phyloP scores from a whole-genome alignment of 257 asterid species.

The Petrea volubilis region DNA sequence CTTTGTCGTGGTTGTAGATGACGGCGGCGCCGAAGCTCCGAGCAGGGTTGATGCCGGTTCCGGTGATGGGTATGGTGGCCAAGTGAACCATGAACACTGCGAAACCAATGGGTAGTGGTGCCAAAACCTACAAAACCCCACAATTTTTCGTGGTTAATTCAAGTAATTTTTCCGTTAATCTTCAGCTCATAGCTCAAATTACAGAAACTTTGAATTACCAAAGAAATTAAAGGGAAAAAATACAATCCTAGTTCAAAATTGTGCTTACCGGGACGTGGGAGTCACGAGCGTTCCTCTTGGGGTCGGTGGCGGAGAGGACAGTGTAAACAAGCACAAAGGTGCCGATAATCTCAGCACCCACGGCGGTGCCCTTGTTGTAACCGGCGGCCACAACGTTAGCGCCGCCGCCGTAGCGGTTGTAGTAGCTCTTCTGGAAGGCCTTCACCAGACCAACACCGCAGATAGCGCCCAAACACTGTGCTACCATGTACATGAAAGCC shows the following conservation, averaged over 20 bases:
- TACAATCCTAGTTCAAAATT: background rate
- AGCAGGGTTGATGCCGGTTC: slow-evolving; percentile 96
- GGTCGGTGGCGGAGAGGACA: slow-evolving; percentile 96
- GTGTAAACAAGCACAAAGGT: slow-evolving; percentile 94
- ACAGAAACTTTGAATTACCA: too few relatives aligned
- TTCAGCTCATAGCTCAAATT: background rate
- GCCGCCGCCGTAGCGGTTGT: slow-evolving; percentile 73
- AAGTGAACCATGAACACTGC: slow-evolving; percentile 98
- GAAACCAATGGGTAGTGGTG: slow-evolving; percentile 94
- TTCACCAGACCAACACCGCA: slow-evolving; percentile 94
- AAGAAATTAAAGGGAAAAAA: background rate
- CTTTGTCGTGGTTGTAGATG: slow-evolving; percentile 56
- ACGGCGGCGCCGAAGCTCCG: slow-evolving; percentile 98
- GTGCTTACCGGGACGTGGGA: slow-evolving; percentile 87
- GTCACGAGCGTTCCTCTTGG: slow-evolving; percentile 95
- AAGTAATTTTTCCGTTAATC: background rate
- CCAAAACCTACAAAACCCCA: slow-evolving; percentile 60
- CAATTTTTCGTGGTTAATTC: background rate
- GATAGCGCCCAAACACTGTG: slow-evolving; percentile 86
- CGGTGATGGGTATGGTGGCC: slow-evolving; percentile 93
- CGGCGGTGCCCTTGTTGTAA: slow-evolving; percentile 78
- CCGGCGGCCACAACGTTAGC: slow-evolving; percentile 61
- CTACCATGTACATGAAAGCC: slow-evolving; percentile 70
- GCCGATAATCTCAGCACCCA: slow-evolving; percentile 95
- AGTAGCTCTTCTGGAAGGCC: slow-evolving; percentile 71